Percentiles rank a stretch among this genome's conserved stretches.
phyloP scores from a whole-genome alignment of 495 filamentous ascomycete genomes.

The Massariosphaeria phaeospora region DNA sequence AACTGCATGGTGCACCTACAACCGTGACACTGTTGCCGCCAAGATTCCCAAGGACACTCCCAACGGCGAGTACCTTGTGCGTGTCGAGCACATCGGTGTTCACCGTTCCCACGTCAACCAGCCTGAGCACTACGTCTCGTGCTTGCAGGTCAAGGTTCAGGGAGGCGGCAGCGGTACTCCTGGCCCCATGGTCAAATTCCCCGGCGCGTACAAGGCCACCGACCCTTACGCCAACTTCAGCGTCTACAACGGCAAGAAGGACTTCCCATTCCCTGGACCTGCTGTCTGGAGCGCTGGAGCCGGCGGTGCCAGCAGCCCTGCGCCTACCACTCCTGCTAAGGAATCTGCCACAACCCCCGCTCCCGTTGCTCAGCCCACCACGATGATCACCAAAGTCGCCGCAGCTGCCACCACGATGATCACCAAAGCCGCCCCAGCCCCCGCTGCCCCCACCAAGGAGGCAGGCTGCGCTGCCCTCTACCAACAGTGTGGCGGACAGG shows the following conservation, averaged over 20 bases:
- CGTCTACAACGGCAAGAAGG: constrained; percentile 19
- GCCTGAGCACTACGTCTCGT: constrained; percentile 35
- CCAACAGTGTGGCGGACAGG: too few species aligned
- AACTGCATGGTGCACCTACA: too few species aligned
- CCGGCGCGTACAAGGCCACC: constrained; percentile 28
- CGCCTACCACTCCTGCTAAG: too few species aligned
- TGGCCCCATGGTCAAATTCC: constrained; percentile 25
- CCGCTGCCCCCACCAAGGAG: too few species aligned
- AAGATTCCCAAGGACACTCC: constrained; percentile 53
- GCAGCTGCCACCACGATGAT: too few species aligned
- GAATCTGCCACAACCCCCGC: too few species aligned
- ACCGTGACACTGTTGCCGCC: constrained; percentile 34
- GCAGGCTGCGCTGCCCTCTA: too few species aligned
- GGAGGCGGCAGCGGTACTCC: constrained; percentile 33
- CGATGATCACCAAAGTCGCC: too few species aligned
- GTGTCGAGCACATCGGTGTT: constrained; percentile 57
- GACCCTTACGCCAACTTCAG: constrained; percentile 24
- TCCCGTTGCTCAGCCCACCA: too few species aligned
- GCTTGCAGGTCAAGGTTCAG: constrained; percentile 34
- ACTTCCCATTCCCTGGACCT: constrained; percentile 26
- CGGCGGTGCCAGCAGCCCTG: too few species aligned
- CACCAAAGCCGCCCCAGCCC: too few species aligned
- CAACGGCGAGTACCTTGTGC: constrained; percentile 58
- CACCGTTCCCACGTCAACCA: constrained; percentile 38
- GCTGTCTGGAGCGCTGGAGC: constrained; percentile 30